Conservation (phyloP, 192 early-diverging fungal genomes). For the Endogone sp. region DNA sequence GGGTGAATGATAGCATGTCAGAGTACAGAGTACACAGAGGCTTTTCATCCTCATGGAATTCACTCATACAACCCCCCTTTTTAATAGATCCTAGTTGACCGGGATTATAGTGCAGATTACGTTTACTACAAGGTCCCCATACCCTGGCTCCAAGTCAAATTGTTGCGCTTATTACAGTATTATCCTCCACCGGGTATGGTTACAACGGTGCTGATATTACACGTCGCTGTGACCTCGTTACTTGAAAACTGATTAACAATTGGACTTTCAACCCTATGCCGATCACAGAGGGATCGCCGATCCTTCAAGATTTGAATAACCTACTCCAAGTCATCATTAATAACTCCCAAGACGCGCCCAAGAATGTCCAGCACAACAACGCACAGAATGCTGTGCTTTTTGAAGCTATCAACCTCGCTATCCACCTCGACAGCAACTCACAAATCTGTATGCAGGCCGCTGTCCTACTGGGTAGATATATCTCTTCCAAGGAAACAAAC, state of each 20-base stretch:
- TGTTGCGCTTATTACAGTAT: slow-evolving; percentile 92
- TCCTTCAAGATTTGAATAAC: slow-evolving; percentile 61
- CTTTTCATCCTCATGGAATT: neutral
- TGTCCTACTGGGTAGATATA: slow-evolving; percentile 80
- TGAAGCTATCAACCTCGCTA: slow-evolving; percentile 94
- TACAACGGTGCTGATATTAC: neutral
- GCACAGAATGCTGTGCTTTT: slow-evolving; percentile 97
- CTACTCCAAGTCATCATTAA: slow-evolving; percentile 81
- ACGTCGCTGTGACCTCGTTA: neutral
- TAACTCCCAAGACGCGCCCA: slow-evolving; percentile 82
- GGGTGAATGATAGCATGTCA: slow-evolving; percentile 6
- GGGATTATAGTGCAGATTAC: slow-evolving; percentile 80
- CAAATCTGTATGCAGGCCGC: slow-evolving; percentile 82
- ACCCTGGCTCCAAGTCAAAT: slow-evolving; percentile 98
- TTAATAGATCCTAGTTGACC: slow-evolving; percentile 76
- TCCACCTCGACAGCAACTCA: slow-evolving; percentile 89
- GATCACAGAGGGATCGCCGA: slow-evolving; percentile 44
- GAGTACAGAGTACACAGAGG: neutral
- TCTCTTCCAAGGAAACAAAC: slow-evolving; percentile 95
- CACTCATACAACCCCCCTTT: neutral
- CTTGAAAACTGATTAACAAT: too few species aligned
- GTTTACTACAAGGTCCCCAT: slow-evolving; percentile 97
- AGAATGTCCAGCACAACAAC: slow-evolving; percentile 97
- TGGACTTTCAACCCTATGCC: neutral
- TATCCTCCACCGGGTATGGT: slow-evolving; percentile 78